These are phyloP conservation scores for Plasmodium fragile DNA, from an alignment of 169 alveolate genomes.

Conservation along the genomic window DNA sequence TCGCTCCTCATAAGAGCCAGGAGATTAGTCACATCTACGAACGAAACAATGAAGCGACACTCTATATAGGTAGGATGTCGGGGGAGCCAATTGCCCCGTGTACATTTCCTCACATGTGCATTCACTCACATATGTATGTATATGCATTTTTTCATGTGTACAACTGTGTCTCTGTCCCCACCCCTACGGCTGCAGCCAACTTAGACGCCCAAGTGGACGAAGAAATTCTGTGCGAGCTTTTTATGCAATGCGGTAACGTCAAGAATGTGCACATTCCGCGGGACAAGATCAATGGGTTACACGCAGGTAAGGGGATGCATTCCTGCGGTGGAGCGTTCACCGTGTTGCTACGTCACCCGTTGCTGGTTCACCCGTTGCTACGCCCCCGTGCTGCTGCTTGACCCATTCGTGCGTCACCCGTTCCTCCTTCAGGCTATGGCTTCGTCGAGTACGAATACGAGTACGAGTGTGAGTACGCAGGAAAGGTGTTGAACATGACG, in stretches of 20 bases:
- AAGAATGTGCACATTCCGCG: slow-evolving; percentile 97
- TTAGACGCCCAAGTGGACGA: slow-evolving; percentile 97
- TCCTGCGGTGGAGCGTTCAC: not conserved
- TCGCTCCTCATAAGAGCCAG: slow-evolving; percentile 76
- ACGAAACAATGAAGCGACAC: slow-evolving; percentile 94
- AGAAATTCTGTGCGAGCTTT: slow-evolving; percentile 98
- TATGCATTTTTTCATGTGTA: not conserved
- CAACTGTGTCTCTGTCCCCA: not conserved
- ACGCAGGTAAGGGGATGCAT: slow-evolving; percentile 77
- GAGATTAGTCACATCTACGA: slow-evolving; percentile 91
- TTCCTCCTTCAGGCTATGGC: slow-evolving; percentile 93
- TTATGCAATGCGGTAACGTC: slow-evolving; percentile 97
- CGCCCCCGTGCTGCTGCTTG: not conserved
- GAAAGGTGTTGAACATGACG: slow-evolving; percentile 96
- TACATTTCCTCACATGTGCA: not conserved
- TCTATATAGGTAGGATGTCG: slow-evolving; percentile 85
- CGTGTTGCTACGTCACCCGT: not conserved
- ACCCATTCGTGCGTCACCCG: not conserved
- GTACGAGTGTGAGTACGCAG: slow-evolving; percentile 98
- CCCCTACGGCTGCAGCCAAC: slow-evolving; percentile 89
- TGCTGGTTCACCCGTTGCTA: not conserved
- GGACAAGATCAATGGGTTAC: slow-evolving; percentile 92
- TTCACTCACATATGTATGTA: not conserved
- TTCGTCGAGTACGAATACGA: slow-evolving; percentile 98
- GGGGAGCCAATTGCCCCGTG: not conserved